Evolutionary conservation across 768 basidiomycete genomes (phyloP).

Genomic region (Lactifluus echinatus): DNA sequence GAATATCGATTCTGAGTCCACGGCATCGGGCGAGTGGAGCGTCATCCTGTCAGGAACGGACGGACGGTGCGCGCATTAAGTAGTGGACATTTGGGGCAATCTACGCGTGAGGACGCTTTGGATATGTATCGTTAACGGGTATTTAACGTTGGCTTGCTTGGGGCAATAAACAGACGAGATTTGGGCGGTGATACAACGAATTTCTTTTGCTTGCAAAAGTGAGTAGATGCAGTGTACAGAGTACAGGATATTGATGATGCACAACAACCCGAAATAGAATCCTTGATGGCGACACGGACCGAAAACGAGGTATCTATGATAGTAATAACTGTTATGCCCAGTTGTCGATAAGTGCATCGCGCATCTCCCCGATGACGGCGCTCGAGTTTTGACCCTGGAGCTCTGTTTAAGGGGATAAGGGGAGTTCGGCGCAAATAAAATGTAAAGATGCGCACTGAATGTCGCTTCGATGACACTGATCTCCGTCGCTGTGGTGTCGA

Average conservation of each 20-base stretch:
- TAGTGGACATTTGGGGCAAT: too few relatives aligned
- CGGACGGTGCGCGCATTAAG: background rate
- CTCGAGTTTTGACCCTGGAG: conserved; percentile 47
- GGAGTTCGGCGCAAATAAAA: background rate
- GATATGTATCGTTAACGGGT: background rate
- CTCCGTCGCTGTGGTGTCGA: conserved; percentile 99
- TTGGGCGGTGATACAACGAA: background rate
- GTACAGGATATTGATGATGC: conserved; percentile 14
- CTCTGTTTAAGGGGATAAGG: conserved; percentile 28
- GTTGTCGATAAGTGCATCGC: conserved; percentile 59
- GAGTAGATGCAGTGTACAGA: conserved; percentile 10
- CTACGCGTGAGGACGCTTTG: background rate
- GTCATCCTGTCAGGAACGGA: conserved; percentile 12
- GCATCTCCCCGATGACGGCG: conserved; percentile 52
- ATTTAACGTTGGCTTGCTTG: background rate
- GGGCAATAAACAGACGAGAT: too few relatives aligned
- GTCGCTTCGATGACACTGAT: conserved; percentile 96
- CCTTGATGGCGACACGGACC: background rate
- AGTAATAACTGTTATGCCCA: conserved; percentile 53
- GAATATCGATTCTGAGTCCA: conserved; percentile 14
- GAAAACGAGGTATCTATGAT: background rate
- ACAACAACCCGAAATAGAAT: background rate
- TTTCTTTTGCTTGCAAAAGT: conserved; percentile 3
- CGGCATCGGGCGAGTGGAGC: conserved; percentile 18
- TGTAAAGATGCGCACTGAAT: conserved; percentile 63